phyloP scores from a whole-genome alignment of 2,329 filamentous ascomycete species.

The Phialophora macrospora region DNA sequence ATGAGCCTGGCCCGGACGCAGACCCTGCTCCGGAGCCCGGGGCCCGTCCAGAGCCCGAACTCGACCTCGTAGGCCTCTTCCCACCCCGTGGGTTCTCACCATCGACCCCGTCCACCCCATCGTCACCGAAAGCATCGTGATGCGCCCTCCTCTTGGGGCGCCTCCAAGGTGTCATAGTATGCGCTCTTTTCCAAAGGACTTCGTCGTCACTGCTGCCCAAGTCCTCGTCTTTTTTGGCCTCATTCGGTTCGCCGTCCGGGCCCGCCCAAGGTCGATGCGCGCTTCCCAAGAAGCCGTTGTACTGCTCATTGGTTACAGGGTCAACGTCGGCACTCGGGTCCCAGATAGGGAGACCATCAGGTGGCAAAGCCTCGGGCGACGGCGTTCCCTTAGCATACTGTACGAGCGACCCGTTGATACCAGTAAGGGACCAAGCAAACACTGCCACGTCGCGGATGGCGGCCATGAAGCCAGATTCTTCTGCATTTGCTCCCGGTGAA shows the following conservation, averaged over 20 bases:
- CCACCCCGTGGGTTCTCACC: conserved; percentile 29
- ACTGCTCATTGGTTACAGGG: conserved; percentile 26
- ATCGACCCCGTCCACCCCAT: conserved; percentile 29
- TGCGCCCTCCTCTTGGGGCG: conserved; percentile 37
- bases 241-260: conserved; percentile 18
- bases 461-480: conserved; percentile 66
- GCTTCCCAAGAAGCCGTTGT: conserved; percentile 39
- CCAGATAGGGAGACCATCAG: conserved; percentile 66
- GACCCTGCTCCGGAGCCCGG: conserved; percentile 24
- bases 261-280: conserved; percentile 33
- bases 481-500: conserved; percentile 46
- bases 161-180: conserved; percentile 35
- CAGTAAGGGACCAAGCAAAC: conserved; percentile 82
- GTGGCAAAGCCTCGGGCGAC: conserved; percentile 66
- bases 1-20: conserved; percentile 20
- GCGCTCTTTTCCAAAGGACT: conserved; percentile 36
- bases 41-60: conserved; percentile 19
- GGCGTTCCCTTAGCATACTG: conserved; percentile 67
- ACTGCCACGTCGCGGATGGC: conserved; percentile 83
- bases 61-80: conserved; percentile 29
- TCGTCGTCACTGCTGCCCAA: conserved; percentile 38
- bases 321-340: conserved; percentile 47
- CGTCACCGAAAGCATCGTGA: conserved; percentile 36
- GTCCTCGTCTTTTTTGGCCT: conserved; percentile 25
- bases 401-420: conserved; percentile 76